Evolutionary conservation across 1,139 yeast genomes (phyloP), one percentile per base, ranked within the genome.

Genomic region (Spencermartinsiella ligniputridi): DNA sequence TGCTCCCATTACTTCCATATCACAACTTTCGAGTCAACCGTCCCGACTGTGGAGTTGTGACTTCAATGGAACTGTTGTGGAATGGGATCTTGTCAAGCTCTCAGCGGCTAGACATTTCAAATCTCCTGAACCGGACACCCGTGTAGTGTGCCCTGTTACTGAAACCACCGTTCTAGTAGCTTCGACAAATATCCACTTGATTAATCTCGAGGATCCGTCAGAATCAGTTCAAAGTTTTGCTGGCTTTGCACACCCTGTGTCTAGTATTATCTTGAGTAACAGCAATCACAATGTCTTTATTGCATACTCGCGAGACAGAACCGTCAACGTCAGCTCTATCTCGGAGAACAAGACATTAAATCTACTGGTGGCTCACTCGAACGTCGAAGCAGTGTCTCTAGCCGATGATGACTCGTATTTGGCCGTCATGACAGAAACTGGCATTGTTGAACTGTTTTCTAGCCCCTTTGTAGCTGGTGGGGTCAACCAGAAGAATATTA

Each of bases 281-380:
- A 27, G 43, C 24, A 44, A 49, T 13, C 38, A 44, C 11, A 55
- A 48, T 17, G 30, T 45, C 15, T 49, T 51, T 37, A 22, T 48
- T 12, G 41, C 49, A 24, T 78, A 83, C 47, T 94, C 96, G 1
- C 69, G 68, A 30, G 81, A 79, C 49, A 74, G 96, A 55, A 87
- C 86, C 60, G 72, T 88, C 54, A 88, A 86, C 61, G 68, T 85
- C 45, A 80, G 83, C 57, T 79, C 83, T 15, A 52, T 79, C 8
- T 54, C 67, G 9, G 68, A 68, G 44, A 60, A 55, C 8, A 66
- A 60, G 47, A 63, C 61, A 38, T 63, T 61, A 20, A 58, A 74
- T 9, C 84, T 87, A 8, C 74, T 84, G 48, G 92, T 84, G 5
- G 72, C 90, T 2, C 81, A 79, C 53, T 71, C 84, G 8, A 75